Percentiles rank a stretch among this genome's conserved stretches.
phyloP scores from a whole-genome alignment of 1,284 basidiomycete genomes.

The Rhodofomes roseus region DNA sequence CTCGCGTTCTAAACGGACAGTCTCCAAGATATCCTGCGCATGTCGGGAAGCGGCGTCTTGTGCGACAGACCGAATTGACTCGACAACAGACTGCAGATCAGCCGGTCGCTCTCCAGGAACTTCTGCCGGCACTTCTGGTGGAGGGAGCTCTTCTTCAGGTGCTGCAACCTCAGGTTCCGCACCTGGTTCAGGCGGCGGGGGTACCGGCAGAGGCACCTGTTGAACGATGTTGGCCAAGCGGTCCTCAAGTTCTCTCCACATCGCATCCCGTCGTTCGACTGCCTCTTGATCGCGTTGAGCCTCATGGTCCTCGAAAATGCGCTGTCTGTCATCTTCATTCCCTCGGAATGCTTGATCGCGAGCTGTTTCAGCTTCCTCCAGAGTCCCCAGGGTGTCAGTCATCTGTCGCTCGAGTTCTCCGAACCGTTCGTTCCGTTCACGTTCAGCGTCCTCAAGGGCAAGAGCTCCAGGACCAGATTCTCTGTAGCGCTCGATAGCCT shows the following conservation, averaged over 20 bases:
- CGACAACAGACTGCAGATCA: slow-evolving; percentile 29
- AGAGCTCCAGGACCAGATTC: slow-evolving; percentile 31
- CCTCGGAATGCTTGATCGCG: slow-evolving; percentile 59
- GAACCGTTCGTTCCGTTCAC: slow-evolving; percentile 50
- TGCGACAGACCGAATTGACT: slow-evolving; percentile 33
- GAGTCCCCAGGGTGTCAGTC: slow-evolving; percentile 39
- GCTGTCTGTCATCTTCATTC: slow-evolving; percentile 62
- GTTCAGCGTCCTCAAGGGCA: slow-evolving; percentile 46
- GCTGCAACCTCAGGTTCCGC: slow-evolving; percentile 3
- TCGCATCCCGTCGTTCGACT: slow-evolving; percentile 44
- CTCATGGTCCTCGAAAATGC: slow-evolving; percentile 57
- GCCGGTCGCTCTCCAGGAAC: neutral
- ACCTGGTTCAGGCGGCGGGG: slow-evolving; percentile 2
- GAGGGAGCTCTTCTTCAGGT: slow-evolving; percentile 8
- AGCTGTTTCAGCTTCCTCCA: slow-evolving; percentile 53
- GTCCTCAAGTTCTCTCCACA: slow-evolving; percentile 45
- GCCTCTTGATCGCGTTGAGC: slow-evolving; percentile 47
- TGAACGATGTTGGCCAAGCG: slow-evolving; percentile 19
- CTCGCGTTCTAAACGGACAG: slow-evolving; percentile 56
- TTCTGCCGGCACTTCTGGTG: neutral
- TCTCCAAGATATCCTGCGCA: slow-evolving; percentile 53
- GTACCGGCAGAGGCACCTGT: slow-evolving; percentile 12
- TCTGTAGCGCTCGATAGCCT: neutral
- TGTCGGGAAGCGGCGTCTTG: slow-evolving; percentile 52
- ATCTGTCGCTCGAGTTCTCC: slow-evolving; percentile 51